phyloP scores from a whole-genome alignment of 176 grass and related monocot genomes.

The Leersia perrieri region DNA sequence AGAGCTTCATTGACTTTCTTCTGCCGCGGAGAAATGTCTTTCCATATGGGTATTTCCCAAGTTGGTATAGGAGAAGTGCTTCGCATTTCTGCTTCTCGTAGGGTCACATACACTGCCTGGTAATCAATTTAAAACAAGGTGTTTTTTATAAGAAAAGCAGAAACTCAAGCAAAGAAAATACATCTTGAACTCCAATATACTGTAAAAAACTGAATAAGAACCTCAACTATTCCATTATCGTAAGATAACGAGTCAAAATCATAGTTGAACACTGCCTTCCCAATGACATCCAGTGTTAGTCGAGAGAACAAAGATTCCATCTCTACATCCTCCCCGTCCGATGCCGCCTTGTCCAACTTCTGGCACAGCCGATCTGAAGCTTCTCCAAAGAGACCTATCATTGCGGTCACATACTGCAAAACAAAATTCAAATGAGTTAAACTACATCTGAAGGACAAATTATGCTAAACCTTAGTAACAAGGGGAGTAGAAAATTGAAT shows the following conservation, averaged over 20 bases:
- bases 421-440: slow-evolving; percentile 4
- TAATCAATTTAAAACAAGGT: slow-evolving; percentile 10
- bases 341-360: slow-evolving; percentile 79
- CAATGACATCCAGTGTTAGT: slow-evolving; percentile 83
- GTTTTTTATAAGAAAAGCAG: neutral
- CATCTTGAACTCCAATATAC: neutral
- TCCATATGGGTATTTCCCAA: slow-evolving; percentile 99
- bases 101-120: slow-evolving; percentile 76
- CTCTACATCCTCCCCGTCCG: slow-evolving; percentile 79
- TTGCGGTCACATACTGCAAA: slow-evolving; percentile 71
- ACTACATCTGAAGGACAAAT: neutral
- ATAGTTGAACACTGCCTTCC: slow-evolving; percentile 98
- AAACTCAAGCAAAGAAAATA: neutral
- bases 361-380: slow-evolving; percentile 70
- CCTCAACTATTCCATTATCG: slow-evolving; percentile 96
- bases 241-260: slow-evolving; percentile 95
- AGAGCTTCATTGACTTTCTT: slow-evolving; percentile 91
- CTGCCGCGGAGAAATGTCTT: slow-evolving; percentile 92
- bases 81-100: slow-evolving; percentile 88
- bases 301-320: slow-evolving; percentile 98
- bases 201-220: slow-evolving; percentile 25
- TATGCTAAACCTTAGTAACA: neutral
- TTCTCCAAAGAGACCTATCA: slow-evolving; percentile 81
- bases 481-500: neutral
- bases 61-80: slow-evolving; percentile 95